phyloP scores from a whole-genome alignment of 2,329 filamentous ascomycete species.

The Davidsoniella eucalypti region DNA sequence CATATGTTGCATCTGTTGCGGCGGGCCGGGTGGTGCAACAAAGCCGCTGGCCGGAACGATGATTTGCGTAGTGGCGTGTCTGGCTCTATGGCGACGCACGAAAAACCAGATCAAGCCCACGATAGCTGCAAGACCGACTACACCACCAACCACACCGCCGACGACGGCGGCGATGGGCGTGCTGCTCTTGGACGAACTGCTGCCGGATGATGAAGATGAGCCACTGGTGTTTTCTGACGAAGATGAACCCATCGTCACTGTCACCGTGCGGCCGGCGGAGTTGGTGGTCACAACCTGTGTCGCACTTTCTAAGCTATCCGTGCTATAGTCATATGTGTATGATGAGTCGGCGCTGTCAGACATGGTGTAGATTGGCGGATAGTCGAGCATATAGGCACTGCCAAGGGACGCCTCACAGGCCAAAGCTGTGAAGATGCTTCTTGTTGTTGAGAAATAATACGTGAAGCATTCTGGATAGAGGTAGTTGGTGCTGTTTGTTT shows the following conservation, averaged over 20 bases:
- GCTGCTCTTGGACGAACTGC: constrained; percentile 11
- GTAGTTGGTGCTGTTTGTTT: constrained; percentile 13
- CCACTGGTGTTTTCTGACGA: neutral
- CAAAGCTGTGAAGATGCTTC: constrained; percentile 14
- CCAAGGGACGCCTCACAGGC: constrained; percentile 18
- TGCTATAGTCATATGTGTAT: no score
- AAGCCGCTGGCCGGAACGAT: constrained; percentile 2
- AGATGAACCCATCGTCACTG: neutral
- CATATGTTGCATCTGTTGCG: neutral
- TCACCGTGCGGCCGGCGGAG: neutral
- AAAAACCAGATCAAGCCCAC: constrained; percentile 26
- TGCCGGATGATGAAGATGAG: constrained; percentile 2
- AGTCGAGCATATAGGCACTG: constrained; percentile 18
- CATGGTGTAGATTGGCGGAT: constrained; percentile 16
- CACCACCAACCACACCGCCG: constrained; percentile 18
- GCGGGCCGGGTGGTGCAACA: neutral
- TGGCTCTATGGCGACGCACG: constrained; percentile 21
- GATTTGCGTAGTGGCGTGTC: constrained; percentile 12
- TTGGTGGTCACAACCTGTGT: constrained; percentile 1
- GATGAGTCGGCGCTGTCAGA: neutral
- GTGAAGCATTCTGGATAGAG: constrained; percentile 17
- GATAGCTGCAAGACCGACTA: constrained; percentile 24
- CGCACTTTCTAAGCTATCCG: no score
- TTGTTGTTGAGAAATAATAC: constrained; percentile 17
- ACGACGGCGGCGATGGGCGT: constrained; percentile 21